Evolutionary conservation across 768 basidiomycete species (phyloP).

Genomic region (Mycena chlorophos): DNA sequence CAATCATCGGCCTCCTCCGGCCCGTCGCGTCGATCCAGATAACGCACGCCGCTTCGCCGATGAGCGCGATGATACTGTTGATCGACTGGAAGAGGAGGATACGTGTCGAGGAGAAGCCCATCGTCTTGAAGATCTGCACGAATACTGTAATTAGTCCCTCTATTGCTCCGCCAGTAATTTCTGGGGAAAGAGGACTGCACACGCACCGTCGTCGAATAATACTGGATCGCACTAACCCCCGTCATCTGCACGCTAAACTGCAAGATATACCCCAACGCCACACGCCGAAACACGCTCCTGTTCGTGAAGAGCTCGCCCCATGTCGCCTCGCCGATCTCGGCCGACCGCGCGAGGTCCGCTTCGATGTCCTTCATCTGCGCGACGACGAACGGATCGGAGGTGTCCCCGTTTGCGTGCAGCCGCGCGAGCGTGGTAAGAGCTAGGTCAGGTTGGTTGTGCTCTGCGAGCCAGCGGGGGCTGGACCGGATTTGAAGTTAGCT

Average conservation of each 20-base stretch:
- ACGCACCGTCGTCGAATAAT: slow-evolving; percentile 47
- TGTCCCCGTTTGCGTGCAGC: slow-evolving; percentile 52
- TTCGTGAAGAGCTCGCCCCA: slow-evolving; percentile 43
- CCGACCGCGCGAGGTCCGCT: slow-evolving; percentile 35
- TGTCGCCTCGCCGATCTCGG: slow-evolving; percentile 43
- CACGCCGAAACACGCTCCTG: slow-evolving; percentile 47
- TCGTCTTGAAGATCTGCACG: slow-evolving; percentile 41
- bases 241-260: slow-evolving; percentile 66
- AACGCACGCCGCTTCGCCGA: slow-evolving; percentile 48
- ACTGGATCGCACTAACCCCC: slow-evolving; percentile 55
- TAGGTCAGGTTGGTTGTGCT: slow-evolving; percentile 50
- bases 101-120: slow-evolving; percentile 45
- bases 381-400: slow-evolving; percentile 47
- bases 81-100: slow-evolving; percentile 55
- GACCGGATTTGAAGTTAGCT: neutral
- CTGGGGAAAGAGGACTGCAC: neutral
- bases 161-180: neutral
- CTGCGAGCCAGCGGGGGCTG: slow-evolving; percentile 54
- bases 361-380: slow-evolving; percentile 48
- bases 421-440: slow-evolving; percentile 46
- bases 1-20: slow-evolving; percentile 40
- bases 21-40: slow-evolving; percentile 46
- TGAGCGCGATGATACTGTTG: slow-evolving; percentile 54
- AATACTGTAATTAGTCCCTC: too few species aligned
- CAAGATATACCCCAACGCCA: slow-evolving; percentile 47